Percentiles rank a stretch among this genome's conserved stretches.
phyloP scores from a whole-genome alignment of 768 basidiomycete genomes.

The Pholiota molesta region DNA sequence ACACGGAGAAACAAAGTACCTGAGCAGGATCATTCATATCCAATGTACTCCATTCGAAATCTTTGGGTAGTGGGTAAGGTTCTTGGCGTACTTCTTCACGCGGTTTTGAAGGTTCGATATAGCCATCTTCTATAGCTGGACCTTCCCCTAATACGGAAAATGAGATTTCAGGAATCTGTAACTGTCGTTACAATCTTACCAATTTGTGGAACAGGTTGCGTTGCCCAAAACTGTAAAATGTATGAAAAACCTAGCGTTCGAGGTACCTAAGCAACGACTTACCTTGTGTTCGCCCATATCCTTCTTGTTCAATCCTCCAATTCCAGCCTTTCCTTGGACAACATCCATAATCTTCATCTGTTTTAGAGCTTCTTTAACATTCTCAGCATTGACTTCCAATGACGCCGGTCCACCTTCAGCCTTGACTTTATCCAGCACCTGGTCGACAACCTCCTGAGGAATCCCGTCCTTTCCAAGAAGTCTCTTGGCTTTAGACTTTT shows the following conservation, averaged over 20 bases:
- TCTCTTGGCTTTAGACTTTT: slow-evolving; percentile 71
- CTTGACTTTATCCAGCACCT: slow-evolving; percentile 67
- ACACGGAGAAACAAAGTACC: slow-evolving; percentile 39
- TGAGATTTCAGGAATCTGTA: neutral
- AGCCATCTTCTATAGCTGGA: slow-evolving; percentile 75
- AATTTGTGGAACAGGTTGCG: slow-evolving; percentile 94
- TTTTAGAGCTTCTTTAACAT: slow-evolving; percentile 69
- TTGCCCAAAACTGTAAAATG: slow-evolving; percentile 83
- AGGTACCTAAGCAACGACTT: slow-evolving; percentile 21
- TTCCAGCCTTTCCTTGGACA: slow-evolving; percentile 76
- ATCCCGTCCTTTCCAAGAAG: slow-evolving; percentile 54
- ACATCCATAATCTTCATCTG: slow-evolving; percentile 87
- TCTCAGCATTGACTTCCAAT: slow-evolving; percentile 58
- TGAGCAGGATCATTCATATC: slow-evolving; percentile 79
- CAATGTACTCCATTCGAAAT: slow-evolving; percentile 89
- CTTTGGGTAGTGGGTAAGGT: slow-evolving; percentile 84
- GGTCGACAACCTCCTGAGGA: slow-evolving; percentile 65
- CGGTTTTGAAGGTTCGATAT: slow-evolving; percentile 82
- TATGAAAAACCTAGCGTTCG: neutral
- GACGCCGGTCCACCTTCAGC: slow-evolving; percentile 51
- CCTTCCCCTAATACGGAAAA: slow-evolving; percentile 53
- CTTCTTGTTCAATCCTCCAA: slow-evolving; percentile 78
- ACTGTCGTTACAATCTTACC: slow-evolving; percentile 41
- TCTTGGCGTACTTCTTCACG: slow-evolving; percentile 84
- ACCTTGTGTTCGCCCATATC: slow-evolving; percentile 91